Evolutionary conservation across 345 rosid species (phyloP), one percentile per base, ranked within the genome.

Genomic region (Corymbia maculata): DNA sequence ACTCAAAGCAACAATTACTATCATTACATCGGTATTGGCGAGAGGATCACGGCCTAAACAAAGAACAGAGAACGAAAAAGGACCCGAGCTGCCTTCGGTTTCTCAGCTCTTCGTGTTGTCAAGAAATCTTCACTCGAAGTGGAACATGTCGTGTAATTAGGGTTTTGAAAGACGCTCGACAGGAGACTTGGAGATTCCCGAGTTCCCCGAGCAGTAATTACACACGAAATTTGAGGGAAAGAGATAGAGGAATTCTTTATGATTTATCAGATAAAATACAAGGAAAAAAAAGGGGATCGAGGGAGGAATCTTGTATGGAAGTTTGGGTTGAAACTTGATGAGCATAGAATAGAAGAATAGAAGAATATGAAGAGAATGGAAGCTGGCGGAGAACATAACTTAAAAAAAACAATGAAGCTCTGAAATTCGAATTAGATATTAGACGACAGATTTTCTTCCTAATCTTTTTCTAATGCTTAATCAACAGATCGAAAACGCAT

Each of bases 311-410:
- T 88, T 93, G 91, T 88, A 91, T 92, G 19, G 92, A 89, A 92
- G 92, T 90, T 90, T 88, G 95, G 90, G 86, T 36, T 90, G 85
- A 55, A 51, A 36, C 80, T 52, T 44, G 86, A 30, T 85, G 91
- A 51, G 91, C 50, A 89, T 86, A 66, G 80, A 21, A 89, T 86
- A 68, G 47, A n/a, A 36, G 86, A 55, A 89, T 86, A 61, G 36
- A 22, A 45, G 86, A 66, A 59, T 79, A 90, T 91, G 82, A 89
- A 92, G 93, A 92, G 79, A 94, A 92, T 92, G 93, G 94, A 93
- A 93, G 89, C 92, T 90, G 92, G 90, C 90, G 87, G 53, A 42
- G 85, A 82, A 64, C 24, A 16, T 64, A 51, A 32, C 70, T 86
- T 50, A 52, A 51, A 17, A 85, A 85, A 87, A 89, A 8, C 1